A percentile compares a stretch with the other conserved stretches of the same genome.
phyloP scores from a whole-genome alignment of 805 yeast genomes.

The Metschnikowia colocasiae region DNA sequence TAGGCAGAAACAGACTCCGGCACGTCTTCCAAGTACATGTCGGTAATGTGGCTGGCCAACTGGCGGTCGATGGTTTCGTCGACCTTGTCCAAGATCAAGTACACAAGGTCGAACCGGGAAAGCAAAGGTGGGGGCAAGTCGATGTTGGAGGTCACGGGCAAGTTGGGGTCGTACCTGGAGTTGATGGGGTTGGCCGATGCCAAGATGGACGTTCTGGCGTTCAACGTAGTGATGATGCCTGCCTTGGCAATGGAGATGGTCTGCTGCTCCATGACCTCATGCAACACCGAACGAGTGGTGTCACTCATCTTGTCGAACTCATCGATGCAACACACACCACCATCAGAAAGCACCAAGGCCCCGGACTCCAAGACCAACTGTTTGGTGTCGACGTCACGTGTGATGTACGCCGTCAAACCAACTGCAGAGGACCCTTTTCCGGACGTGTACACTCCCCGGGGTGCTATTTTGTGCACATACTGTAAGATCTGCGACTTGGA shows the following conservation, averaged over 20 bases:
- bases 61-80: conserved; percentile 82
- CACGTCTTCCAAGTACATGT: conserved; percentile 83
- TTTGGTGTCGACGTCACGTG: conserved; percentile 89
- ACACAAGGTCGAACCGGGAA: conserved; percentile 93
- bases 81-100: conserved; percentile 86
- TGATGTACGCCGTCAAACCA: conserved; percentile 95
- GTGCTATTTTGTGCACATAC: conserved; percentile 96
- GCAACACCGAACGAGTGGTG: conserved; percentile 87
- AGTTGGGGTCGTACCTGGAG: conserved; percentile 89
- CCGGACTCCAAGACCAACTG: conserved; percentile 94
- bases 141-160: conserved; percentile 92
- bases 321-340: conserved; percentile 98
- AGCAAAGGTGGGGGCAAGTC: conserved; percentile 95
- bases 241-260: conserved; percentile 98
- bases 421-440: conserved; percentile 99
- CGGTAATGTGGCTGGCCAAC: conserved; percentile 85
- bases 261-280: conserved; percentile 99
- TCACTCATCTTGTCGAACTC: conserved; percentile 98
- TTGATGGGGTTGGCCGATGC: conserved; percentile 98
- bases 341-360: conserved; percentile 93
- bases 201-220: conserved; percentile 91
- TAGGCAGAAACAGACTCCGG: conserved; percentile 66
- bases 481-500: conserved; percentile 92
- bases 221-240: conserved; percentile 93
- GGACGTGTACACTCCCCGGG: conserved; percentile 95